phyloP scores from a whole-genome alignment of 192 early-diverging fungal genomes.

The Coemansia sp. region DNA sequence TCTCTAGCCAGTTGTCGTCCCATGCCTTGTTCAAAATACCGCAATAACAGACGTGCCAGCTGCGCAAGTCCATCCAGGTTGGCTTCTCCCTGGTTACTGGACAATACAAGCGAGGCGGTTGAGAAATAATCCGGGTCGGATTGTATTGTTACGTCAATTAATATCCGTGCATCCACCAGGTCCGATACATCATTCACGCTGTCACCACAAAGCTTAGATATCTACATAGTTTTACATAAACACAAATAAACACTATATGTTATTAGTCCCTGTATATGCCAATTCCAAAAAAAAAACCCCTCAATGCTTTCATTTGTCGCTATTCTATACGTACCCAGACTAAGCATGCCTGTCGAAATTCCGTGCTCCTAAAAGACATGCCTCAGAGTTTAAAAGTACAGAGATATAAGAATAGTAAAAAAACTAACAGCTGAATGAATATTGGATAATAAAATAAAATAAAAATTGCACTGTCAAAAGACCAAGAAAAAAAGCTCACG shows the following conservation, averaged over 20 bases:
- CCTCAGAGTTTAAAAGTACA: not conserved
- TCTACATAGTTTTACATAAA: constrained; percentile 7
- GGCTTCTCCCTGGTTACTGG: constrained; percentile 20
- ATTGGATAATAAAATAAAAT: not conserved
- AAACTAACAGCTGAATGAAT: too few species aligned
- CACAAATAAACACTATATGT: not conserved
- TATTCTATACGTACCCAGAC: constrained; percentile 21
- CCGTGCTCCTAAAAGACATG: constrained; percentile 27
- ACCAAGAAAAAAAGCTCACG: not conserved
- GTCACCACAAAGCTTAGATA: constrained; percentile 29
- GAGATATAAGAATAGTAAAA: not conserved
- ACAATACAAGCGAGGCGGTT: constrained; percentile 44
- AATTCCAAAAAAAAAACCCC: not conserved
- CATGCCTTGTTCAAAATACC: constrained; percentile 37
- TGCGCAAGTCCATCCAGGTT: constrained; percentile 49
- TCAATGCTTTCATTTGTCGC: too few species aligned
- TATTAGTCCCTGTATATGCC: not conserved
- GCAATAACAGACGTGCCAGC: constrained; percentile 44
- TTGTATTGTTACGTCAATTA: constrained; percentile 35
- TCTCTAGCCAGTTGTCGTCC: constrained; percentile 27
- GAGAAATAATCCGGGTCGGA: constrained; percentile 52
- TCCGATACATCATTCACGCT: constrained; percentile 13
- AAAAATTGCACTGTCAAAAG: not conserved
- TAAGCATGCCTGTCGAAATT: constrained; percentile 40
- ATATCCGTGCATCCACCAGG: constrained; percentile 40